Base-by-base conservation (phyloP, 495 filamentous ascomycete species). In the Lichina pygmaea region DNA sequence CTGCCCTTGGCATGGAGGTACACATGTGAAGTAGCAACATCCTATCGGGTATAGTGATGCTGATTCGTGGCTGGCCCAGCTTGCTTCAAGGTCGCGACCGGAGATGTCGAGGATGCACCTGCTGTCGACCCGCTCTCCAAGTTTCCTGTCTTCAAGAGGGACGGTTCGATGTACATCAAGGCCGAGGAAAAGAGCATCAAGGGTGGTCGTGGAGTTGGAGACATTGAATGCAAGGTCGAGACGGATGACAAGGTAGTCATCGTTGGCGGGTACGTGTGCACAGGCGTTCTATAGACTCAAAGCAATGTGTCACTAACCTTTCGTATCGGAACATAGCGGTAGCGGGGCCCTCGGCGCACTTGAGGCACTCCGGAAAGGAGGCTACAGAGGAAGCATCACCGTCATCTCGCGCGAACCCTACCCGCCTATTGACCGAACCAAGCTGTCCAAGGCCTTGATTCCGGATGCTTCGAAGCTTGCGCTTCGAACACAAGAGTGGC, bases 1-100 rank as follows among this genome's bases (percentile, higher is more conserved):
- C 12, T 97, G 89, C 57, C 80, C 86, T 0, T 95, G 91, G 89
- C 85, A 93, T 58, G 85, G 85, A 63, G 81, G 81, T 86, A 57
- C 1, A 24, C 4, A 24, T 24, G 24, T 24, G 24, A 24, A 24
- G 24, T 36, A 66, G 62, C 31, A 37, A 39, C 32, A 8, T 46
- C 43, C 33, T 16, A 32, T 39, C 43, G 11, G 3, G 32, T 41
- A n/a, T 8, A 30, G 8, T 40, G 45, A 11, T 33, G 34, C 48
- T 49, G 34, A 48, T 47, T 41, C 37, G 41, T 51, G 54, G 44
- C 50, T 43, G 13, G 7, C 33, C 15, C 50, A 84, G 89, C 89
- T 37, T 97, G 89, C 65, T 97, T 93, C 60, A 82, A 81, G 49
- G 71, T 80, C 46, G 61, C 66, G 39, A 86, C 78, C n/a, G 89